A percentile compares a stretch with the other conserved stretches of the same genome.
phyloP scores from a whole-genome alignment of 768 basidiomycete genomes.

The Rhodosporidiobolus sp. region DNA sequence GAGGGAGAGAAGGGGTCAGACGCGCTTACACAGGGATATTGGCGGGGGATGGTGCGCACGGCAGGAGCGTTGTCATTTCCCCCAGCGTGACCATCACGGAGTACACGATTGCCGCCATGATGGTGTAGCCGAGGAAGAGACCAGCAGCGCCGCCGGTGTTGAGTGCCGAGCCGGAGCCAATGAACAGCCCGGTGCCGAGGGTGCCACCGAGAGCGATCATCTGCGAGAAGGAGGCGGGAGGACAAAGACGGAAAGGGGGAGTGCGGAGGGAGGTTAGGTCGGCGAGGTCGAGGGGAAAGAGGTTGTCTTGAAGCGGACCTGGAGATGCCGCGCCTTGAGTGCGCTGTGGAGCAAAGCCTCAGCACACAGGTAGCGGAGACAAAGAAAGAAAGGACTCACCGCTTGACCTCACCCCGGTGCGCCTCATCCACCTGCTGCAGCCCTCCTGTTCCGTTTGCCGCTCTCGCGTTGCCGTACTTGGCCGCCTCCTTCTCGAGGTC shows the following conservation, averaged over 20 bases:
- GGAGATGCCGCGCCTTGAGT: constrained; percentile 34
- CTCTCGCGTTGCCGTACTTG: background rate
- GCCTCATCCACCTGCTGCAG: background rate
- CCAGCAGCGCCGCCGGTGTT: constrained; percentile 3
- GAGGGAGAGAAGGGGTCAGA: too few species aligned
- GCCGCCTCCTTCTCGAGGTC: constrained; percentile 1
- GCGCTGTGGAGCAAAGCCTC: background rate
- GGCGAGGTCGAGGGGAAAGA: too few species aligned
- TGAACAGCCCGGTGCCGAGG: constrained; percentile 10
- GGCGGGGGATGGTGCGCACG: too few species aligned
- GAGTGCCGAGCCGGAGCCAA: constrained; percentile 5
- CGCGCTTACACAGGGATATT: too few species aligned
- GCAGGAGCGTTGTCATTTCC: constrained; percentile 48
- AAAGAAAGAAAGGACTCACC: background rate
- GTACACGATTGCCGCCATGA: background rate
- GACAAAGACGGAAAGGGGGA: too few species aligned
- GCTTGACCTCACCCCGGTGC: background rate
- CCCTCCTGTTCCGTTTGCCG: too few species aligned
- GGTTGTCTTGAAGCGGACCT: background rate
- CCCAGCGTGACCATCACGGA: constrained; percentile 37
- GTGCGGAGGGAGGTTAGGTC: background rate
- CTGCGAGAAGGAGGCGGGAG: background rate
- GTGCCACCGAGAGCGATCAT: constrained; percentile 33
- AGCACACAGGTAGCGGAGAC: too few species aligned
- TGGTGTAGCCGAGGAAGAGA: constrained; percentile 10